Evolutionary conservation across 2,329 filamentous ascomycete species (phyloP).

Genomic region (Claviceps purpurea): DNA sequence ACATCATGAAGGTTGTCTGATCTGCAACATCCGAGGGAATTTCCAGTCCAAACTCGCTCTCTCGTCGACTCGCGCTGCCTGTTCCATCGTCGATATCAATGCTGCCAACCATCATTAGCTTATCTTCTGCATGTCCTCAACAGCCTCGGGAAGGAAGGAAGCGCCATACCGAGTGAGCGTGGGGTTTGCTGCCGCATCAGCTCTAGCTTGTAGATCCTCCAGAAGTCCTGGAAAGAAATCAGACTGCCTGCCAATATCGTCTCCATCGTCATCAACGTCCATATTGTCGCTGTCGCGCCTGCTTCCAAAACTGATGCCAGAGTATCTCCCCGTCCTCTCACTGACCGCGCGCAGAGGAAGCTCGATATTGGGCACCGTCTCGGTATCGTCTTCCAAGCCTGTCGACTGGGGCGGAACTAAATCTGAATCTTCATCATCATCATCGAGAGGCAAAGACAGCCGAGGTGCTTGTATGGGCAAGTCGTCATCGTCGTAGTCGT

Average conservation of each 20-base stretch:
- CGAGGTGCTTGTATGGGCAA: constrained; percentile 36
- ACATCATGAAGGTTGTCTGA: constrained; percentile 39
- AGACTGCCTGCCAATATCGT: constrained; percentile 31
- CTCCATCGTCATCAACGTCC: constrained; percentile 21
- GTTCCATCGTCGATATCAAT: constrained; percentile 27
- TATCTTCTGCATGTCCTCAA: background rate
- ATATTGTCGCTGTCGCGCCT: constrained; percentile 41
- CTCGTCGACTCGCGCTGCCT: constrained; percentile 24
- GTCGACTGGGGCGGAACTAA: constrained; percentile 40
- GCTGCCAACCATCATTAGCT: constrained; percentile 10
- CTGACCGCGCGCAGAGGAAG: constrained; percentile 38
- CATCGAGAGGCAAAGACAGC: constrained; percentile 40
- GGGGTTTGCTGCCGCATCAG: constrained; percentile 24
- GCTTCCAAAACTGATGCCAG: constrained; percentile 40
- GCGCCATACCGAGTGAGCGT: constrained; percentile 29
- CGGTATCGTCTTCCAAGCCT: constrained; percentile 44
- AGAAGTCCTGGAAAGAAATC: constrained; percentile 39
- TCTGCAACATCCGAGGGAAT: constrained; percentile 33
- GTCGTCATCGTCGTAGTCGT: constrained; percentile 26
- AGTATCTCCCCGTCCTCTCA: constrained; percentile 32
- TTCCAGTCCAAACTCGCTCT: constrained; percentile 39
- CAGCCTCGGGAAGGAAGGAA: too few species aligned
- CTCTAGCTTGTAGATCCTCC: constrained; percentile 27
- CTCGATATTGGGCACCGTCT: constrained; percentile 46
- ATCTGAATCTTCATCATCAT: constrained; percentile 33